Evolutionary conservation across 2,329 filamentous ascomycete genomes (phyloP).

Genomic region (Pestalotiopsis sp.): DNA sequence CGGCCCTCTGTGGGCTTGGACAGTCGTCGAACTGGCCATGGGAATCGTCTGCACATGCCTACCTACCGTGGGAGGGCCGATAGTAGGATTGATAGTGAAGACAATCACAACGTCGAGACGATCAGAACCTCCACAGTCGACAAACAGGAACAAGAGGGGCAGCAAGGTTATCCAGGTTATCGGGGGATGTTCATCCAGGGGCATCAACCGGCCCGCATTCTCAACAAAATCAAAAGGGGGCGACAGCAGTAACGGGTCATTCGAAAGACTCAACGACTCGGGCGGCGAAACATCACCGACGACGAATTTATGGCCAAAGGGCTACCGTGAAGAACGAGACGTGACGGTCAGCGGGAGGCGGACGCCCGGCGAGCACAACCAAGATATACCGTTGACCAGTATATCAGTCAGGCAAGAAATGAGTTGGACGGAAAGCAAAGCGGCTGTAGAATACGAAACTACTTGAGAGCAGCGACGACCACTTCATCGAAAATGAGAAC

Average conservation of each 20-base stretch:
- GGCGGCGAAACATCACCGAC: neutral
- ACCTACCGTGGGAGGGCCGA: neutral
- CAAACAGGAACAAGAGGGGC: neutral
- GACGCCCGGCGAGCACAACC: neutral
- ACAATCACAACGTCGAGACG: neutral
- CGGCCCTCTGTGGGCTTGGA: slow-evolving; percentile 7
- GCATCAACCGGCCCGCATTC: neutral
- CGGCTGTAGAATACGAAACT: neutral
- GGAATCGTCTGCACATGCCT: slow-evolving; percentile 6
- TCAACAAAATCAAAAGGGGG: slow-evolving; percentile 2
- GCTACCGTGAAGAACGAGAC: neutral
- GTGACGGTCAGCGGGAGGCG: slow-evolving; percentile 5
- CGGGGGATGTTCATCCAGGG: neutral
- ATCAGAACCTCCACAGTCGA: neutral
- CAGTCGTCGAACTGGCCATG: slow-evolving; percentile 5
- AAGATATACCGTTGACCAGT: slow-evolving; percentile 9
- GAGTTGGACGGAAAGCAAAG: slow-evolving; percentile 6
- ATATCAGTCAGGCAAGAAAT: slow-evolving; percentile 7
- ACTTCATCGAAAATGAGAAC: neutral
- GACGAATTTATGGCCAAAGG: slow-evolving; percentile 7
- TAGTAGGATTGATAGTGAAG: neutral
- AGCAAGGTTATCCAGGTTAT: neutral
- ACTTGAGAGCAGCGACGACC: neutral
- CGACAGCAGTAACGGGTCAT: neutral
- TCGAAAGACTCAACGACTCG: slow-evolving; percentile 4